These are phyloP conservation scores for Volvox africanus DNA, from an alignment of 139 green algal species.

Conservation along the genomic window DNA sequence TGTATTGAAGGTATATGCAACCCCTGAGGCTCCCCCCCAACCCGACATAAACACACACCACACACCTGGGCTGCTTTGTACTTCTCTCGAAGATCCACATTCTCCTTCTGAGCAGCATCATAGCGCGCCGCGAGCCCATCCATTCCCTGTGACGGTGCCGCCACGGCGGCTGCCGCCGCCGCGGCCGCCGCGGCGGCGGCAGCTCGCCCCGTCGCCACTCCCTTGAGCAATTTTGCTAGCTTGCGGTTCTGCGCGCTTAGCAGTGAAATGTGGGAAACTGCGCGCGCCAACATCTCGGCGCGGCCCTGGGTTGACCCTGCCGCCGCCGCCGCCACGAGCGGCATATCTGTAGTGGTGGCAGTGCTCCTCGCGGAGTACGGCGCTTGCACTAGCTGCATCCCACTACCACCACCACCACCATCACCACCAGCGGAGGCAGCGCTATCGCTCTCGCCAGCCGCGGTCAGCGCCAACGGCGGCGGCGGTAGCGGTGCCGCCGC, in stretches of 20 bases:
- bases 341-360: neutral
- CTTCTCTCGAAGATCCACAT: neutral
- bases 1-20: neutral
- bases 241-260: conserved; percentile 12
- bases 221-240: neutral
- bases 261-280: neutral
- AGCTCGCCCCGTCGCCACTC: neutral
- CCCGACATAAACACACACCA: neutral
- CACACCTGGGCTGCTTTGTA: conserved; percentile 4
- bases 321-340: neutral
- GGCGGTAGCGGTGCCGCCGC: neutral
- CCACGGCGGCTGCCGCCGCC: neutral
- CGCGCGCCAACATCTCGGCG: neutral
- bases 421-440: neutral
- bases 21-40: neutral
- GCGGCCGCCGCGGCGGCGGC: too few species aligned
- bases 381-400: too few species aligned
- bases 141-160: too few species aligned
- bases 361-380: too few species aligned
- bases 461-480: neutral
- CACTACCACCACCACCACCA: neutral
- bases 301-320: neutral
- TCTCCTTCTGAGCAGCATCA: conserved; percentile 11
- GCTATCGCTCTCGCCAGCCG: neutral
- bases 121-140: neutral